Percentiles rank a stretch among this genome's conserved stretches.
Evolutionary conservation across 257 asterid species (phyloP).

Genomic region (Linderniella brevidens): DNA sequence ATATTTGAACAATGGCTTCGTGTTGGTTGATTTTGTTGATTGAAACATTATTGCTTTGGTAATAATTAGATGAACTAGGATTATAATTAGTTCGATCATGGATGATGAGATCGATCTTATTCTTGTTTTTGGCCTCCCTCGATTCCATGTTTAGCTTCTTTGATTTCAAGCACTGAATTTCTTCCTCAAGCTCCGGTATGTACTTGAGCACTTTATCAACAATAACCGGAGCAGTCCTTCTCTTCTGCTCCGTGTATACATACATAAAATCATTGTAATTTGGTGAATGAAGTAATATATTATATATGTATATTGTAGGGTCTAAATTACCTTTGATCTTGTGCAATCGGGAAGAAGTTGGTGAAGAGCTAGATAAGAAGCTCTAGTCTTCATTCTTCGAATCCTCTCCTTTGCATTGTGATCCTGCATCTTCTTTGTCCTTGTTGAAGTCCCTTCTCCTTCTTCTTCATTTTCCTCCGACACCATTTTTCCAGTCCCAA

Average conservation of each 20-base stretch:
- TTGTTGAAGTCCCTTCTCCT: constrained; percentile 9
- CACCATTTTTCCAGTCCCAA: neutral
- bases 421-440: constrained; percentile 17
- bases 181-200: constrained; percentile 27
- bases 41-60: constrained; percentile 7
- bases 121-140: constrained; percentile 6
- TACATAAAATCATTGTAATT: no score
- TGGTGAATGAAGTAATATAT: neutral
- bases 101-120: neutral
- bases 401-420: constrained; percentile 37
- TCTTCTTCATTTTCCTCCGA: no score
- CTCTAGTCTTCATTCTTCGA: constrained; percentile 31
- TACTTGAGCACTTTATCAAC: constrained; percentile 21
- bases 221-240: constrained; percentile 30
- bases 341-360: constrained; percentile 24
- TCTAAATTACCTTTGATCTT: constrained; percentile 27
- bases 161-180: constrained; percentile 12
- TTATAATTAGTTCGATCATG: neutral
- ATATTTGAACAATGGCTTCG: constrained; percentile 24
- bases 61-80: no score
- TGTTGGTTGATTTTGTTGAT: constrained; percentile 11
- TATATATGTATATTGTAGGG: no score
- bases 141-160: constrained; percentile 12
- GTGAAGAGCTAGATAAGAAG: constrained; percentile 25
- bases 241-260: constrained; percentile 16